These are phyloP conservation scores for Papiliotrema nemorosa DNA, from an alignment of 1,284 basidiomycete species.

Conservation along the genomic window DNA sequence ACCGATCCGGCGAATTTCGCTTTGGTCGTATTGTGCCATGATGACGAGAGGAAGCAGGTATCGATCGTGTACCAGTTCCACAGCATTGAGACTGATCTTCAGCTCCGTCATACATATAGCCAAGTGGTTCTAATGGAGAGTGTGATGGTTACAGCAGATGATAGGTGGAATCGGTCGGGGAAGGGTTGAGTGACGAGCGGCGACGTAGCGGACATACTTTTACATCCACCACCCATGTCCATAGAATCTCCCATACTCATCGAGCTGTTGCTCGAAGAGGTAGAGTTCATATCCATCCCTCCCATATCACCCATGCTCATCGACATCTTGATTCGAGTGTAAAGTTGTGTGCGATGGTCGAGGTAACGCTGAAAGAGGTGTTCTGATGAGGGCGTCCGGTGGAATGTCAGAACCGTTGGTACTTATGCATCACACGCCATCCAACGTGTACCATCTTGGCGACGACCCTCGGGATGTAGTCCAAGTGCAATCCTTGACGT, in stretches of 20 bases:
- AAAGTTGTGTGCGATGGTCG: background rate
- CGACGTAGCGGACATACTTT: too few relatives aligned
- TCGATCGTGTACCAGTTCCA: slow-evolving; percentile 49
- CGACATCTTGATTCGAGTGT: background rate
- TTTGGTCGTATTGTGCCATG: slow-evolving; percentile 45
- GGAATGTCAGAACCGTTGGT: background rate
- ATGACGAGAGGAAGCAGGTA: slow-evolving; percentile 47
- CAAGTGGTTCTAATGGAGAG: background rate
- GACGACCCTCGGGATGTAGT: too few relatives aligned
- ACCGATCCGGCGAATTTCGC: slow-evolving; percentile 47
- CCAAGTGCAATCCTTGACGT: too few relatives aligned
- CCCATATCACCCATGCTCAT: slow-evolving; percentile 28
- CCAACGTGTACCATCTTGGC: too few relatives aligned
- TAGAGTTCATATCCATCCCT: slow-evolving; percentile 7
- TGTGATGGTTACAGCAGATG: too few relatives aligned
- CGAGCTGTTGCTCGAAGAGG: too few relatives aligned
- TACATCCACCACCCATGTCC: too few relatives aligned
- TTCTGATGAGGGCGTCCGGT: too few relatives aligned
- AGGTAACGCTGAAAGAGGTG: background rate
- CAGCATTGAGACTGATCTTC: slow-evolving; percentile 43
- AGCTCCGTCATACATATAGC: background rate
- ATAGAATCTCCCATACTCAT: too few relatives aligned
- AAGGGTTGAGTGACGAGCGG: too few relatives aligned
- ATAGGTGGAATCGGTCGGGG: too few relatives aligned
- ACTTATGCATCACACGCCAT: background rate